Percentiles rank a stretch among this genome's conserved stretches.
Conservation (phyloP, 768 basidiomycete genomes). For the Podaxis rugospora region DNA sequence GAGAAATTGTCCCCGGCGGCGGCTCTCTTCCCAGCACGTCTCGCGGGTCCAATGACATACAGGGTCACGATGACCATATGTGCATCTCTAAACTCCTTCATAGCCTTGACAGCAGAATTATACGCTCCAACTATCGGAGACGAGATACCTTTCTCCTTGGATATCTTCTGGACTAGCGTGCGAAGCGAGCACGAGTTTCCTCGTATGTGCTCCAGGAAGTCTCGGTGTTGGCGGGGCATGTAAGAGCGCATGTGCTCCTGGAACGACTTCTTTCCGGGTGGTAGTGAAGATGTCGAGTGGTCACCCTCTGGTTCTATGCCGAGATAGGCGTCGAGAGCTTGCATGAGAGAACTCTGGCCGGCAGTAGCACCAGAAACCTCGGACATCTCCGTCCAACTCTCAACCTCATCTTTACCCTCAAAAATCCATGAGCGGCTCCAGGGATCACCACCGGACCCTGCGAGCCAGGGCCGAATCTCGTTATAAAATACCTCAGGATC, state of each 20-base stretch:
- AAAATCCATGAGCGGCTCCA: conserved; percentile 43
- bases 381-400: neutral
- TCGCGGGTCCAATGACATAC: conserved; percentile 74
- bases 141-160: conserved; percentile 15
- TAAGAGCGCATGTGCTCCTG: conserved; percentile 73
- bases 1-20: conserved; percentile 1
- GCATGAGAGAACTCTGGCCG: conserved; percentile 76
- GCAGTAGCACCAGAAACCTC: conserved; percentile 70
- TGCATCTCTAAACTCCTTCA: conserved; percentile 72
- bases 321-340: conserved; percentile 69
- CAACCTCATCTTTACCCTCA: conserved; percentile 30
- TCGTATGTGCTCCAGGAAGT: conserved; percentile 64
- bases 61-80: conserved; percentile 73
- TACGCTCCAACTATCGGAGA: conserved; percentile 47
- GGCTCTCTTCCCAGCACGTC: conserved; percentile 23
- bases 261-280: conserved; percentile 33
- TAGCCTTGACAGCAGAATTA: conserved; percentile 56
- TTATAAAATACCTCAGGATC: conserved; percentile 73
- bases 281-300: conserved; percentile 21
- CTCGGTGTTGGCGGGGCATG: conserved; percentile 79
- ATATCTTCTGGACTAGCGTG: conserved; percentile 38
- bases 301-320: conserved; percentile 47
- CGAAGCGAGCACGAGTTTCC: conserved; percentile 58
- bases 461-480: conserved; percentile 76
- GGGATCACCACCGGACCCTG: conserved; percentile 58